A percentile compares a stretch with the other conserved stretches of the same genome.
phyloP scores from a whole-genome alignment of 1,284 basidiomycete species.

The Rhodotorula sp. region DNA sequence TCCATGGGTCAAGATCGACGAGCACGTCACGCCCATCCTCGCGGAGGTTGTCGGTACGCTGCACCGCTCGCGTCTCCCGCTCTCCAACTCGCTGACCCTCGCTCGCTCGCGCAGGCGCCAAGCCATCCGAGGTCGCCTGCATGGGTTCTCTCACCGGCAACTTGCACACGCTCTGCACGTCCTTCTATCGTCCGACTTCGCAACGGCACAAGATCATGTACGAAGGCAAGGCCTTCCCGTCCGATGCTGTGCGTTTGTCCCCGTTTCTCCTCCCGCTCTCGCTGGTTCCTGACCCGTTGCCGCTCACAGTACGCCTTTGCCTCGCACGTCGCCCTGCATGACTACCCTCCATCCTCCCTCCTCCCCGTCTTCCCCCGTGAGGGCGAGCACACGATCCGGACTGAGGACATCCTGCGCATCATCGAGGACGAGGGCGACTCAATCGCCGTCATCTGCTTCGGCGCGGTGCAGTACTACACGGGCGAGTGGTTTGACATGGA shows the following conservation, averaged over 20 bases:
- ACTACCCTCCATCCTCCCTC: constrained; percentile 74
- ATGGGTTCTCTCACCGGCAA: constrained; percentile 94
- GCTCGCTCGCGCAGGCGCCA: constrained; percentile 63
- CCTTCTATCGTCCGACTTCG: constrained; percentile 86
- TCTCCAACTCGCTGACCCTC: not conserved
- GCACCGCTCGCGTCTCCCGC: too few species aligned
- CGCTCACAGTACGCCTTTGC: constrained; percentile 81
- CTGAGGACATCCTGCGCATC: constrained; percentile 79
- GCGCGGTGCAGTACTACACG: constrained; percentile 93
- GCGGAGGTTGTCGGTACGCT: constrained; percentile 74
- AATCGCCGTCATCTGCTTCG: constrained; percentile 86
- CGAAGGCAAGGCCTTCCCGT: constrained; percentile 92
- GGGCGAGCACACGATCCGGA: constrained; percentile 83
- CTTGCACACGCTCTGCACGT: constrained; percentile 88
- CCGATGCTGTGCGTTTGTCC: constrained; percentile 71
- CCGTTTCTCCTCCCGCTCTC: not conserved
- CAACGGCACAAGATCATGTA: constrained; percentile 90
- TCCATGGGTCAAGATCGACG: constrained; percentile 80
- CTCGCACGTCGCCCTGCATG: constrained; percentile 79
- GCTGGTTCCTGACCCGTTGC: not conserved
- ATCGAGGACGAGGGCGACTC: constrained; percentile 72
- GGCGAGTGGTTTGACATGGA: constrained; percentile 93
- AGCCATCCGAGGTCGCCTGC: constrained; percentile 83
- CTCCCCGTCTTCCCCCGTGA: constrained; percentile 75
- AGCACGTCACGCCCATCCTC: constrained; percentile 71